Evolutionary conservation across 106 monocot genomes (phyloP), one percentile per base, ranked within the genome.

Genomic region (Dactylorhiza incarnata): DNA sequence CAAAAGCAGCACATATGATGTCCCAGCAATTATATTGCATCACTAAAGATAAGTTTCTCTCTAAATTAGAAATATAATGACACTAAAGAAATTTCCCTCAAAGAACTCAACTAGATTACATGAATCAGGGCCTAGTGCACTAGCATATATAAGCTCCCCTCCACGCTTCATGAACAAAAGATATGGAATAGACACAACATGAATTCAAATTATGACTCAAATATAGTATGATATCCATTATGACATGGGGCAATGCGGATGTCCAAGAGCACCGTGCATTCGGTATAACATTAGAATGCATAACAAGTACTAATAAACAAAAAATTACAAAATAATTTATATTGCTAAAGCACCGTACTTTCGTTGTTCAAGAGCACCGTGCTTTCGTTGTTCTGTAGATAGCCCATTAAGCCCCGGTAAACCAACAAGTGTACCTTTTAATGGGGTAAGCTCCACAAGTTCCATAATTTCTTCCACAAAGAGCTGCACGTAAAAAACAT

Each of bases 121-220:
- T 73, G 99, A 99, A 76, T 90, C 91, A 73, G 79, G 77, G 45
- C 99, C 99, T 29, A 99, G 81, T 25, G 84, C 85, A 77, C 99
- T 94, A 74, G 99, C 99, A 90, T 94, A 99, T 77, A 99, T 92
- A 83, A 99, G 94, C 74, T 94, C 77, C 43, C 99, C 99, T 25
- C 99, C 99, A 80, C 94, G 99, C 51, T 99, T 99, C 99, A 99
- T 99, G 73, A 94, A 99, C 74, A 99, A 83, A 81, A 99, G 94
- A 94, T 99, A 83, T 19, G 4, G 84, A 51, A 19, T 67, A 45
- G 63, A 58, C 11, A 74, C 24, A 71, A 50, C 72, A 24, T 20
- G 45, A 70, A 20, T 12, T 47, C 17, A 47, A 48, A 45, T 68
- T 13, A 68, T 17, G 44, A 68, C 45, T 45, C 45, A 5, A 48